A percentile compares a stretch with the other conserved stretches of the same genome.
These are phyloP conservation scores for Aspergillus indologenus DNA, from an alignment of 495 filamentous ascomycete species.

Conservation along the genomic window DNA sequence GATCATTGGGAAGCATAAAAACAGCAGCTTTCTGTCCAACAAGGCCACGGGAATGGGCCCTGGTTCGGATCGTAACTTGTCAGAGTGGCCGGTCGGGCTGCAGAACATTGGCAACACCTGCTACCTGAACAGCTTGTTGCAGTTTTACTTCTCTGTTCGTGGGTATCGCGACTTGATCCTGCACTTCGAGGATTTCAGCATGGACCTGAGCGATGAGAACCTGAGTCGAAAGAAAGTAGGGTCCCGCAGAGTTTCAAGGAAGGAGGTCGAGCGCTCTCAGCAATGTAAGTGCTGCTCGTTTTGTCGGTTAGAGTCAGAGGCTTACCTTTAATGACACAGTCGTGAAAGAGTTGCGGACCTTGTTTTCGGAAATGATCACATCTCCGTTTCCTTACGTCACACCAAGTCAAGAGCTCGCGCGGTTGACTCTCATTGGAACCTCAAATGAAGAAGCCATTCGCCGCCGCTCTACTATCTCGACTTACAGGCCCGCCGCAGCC, in stretches of 20 bases:
- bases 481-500: slow-evolving; percentile 29
- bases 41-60: slow-evolving; percentile 33
- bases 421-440: slow-evolving; percentile 69
- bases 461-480: slow-evolving; percentile 51
- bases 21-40: slow-evolving; percentile 41
- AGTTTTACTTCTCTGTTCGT: slow-evolving; percentile 89
- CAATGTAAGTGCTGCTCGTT: slow-evolving; percentile 55
- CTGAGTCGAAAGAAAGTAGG: slow-evolving; percentile 65
- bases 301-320: neutral
- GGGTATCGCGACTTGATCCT: slow-evolving; percentile 79
- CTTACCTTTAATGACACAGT: slow-evolving; percentile 43
- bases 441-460: slow-evolving; percentile 57
- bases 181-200: slow-evolving; percentile 63
- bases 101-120: slow-evolving; percentile 96
- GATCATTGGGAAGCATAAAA: slow-evolving; percentile 49
- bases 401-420: slow-evolving; percentile 77
- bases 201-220: slow-evolving; percentile 58
- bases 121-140: slow-evolving; percentile 93
- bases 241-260: slow-evolving; percentile 51
- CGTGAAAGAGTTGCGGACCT: slow-evolving; percentile 61
- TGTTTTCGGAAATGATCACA: slow-evolving; percentile 71
- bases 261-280: slow-evolving; percentile 65
- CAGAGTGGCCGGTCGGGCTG: slow-evolving; percentile 73
- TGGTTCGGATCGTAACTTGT: slow-evolving; percentile 32
- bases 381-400: slow-evolving; percentile 51